Conservation (phyloP, 2,329 filamentous ascomycete genomes). For the Bisporella sp. region DNA sequence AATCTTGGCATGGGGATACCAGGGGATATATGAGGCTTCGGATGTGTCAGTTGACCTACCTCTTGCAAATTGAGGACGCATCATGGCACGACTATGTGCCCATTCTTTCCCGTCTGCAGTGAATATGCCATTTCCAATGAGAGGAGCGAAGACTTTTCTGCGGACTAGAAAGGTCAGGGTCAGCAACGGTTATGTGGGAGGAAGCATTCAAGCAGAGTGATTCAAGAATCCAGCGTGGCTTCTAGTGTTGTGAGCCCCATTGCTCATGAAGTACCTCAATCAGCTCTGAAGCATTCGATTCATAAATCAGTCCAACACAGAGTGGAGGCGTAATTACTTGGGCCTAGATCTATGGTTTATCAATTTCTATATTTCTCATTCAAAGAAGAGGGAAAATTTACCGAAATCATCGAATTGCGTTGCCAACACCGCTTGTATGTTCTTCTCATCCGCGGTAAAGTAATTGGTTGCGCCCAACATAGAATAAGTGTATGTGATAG, state of each 20-base stretch:
- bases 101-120: constrained; percentile 24
- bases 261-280: too few relatives aligned
- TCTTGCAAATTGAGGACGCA: constrained; percentile 44
- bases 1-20: too few relatives aligned
- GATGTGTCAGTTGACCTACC: too few relatives aligned
- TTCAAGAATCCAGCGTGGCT: too few relatives aligned
- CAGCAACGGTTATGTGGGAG: too few relatives aligned
- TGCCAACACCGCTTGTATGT: constrained; percentile 48
- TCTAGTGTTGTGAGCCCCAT: too few relatives aligned
- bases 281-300: too few relatives aligned
- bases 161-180: constrained; percentile 26
- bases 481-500: constrained; percentile 19
- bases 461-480: constrained; percentile 13
- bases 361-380: background rate
- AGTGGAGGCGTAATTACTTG: constrained; percentile 30
- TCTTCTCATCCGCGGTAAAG: constrained; percentile 31
- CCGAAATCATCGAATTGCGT: constrained; percentile 45
- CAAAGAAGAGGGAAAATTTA: background rate
- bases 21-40: too few relatives aligned
- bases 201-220: too few relatives aligned
- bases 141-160: constrained; percentile 40
- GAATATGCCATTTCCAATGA: constrained; percentile 26
- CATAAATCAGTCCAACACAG: too few relatives aligned
- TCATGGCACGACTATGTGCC: constrained; percentile 33
- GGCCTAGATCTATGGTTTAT: constrained; percentile 23